Evolutionary conservation across 2,329 filamentous ascomycete genomes (phyloP).

Genomic region (Aspergillus sp.): DNA sequence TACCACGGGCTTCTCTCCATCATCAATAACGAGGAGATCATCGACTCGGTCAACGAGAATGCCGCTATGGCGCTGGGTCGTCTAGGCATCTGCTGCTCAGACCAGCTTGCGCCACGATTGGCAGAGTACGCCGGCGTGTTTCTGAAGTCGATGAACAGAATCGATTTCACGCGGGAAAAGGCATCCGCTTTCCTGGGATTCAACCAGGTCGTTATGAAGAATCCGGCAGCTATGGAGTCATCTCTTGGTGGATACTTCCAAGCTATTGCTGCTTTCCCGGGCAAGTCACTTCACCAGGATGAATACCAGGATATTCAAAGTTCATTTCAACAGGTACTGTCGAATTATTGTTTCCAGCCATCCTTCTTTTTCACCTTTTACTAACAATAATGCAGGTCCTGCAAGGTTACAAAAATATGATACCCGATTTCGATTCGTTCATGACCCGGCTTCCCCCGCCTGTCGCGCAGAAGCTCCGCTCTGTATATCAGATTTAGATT

Average conservation of each 20-base stretch:
- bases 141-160: conserved; percentile 75
- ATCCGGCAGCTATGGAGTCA: conserved; percentile 89
- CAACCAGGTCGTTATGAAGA: conserved; percentile 76
- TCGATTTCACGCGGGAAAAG: conserved; percentile 90
- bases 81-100: conserved; percentile 75
- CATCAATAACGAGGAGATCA: conserved; percentile 79
- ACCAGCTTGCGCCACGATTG: conserved; percentile 75
- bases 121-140: conserved; percentile 79
- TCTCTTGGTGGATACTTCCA: conserved; percentile 79
- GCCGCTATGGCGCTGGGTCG: conserved; percentile 89
- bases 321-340: conserved; percentile 70
- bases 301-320: conserved; percentile 61
- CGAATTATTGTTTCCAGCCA: neutral
- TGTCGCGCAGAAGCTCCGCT: conserved; percentile 43
- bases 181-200: conserved; percentile 91
- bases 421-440: conserved; percentile 49
- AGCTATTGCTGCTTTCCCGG: conserved; percentile 71
- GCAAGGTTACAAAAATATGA: conserved; percentile 49
- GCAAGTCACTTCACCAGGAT: conserved; percentile 63
- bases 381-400: conserved; percentile 33
- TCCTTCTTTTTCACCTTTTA: neutral
- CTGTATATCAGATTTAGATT: conserved; percentile 43
- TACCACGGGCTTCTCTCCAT: conserved; percentile 78
- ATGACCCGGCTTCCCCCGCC: conserved; percentile 41
- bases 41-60: conserved; percentile 86